Base-by-base conservation (phyloP, 2,329 filamentous ascomycete species). In the Scedosporium dehoogii region DNA sequence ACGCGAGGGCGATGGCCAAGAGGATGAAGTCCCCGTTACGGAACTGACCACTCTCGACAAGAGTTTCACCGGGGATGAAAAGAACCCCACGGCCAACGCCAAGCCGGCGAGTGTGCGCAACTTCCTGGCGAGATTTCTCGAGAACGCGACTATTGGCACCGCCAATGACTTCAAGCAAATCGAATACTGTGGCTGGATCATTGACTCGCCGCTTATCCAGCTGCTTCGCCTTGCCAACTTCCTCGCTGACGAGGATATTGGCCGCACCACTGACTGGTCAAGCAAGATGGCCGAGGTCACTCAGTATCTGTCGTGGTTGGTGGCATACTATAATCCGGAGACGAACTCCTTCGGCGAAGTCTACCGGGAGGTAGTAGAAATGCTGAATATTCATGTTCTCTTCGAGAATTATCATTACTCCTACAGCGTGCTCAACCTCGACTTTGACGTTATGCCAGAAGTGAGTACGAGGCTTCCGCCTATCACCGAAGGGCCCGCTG, bases 191-290 rank as follows among this genome's bases (percentile, higher is more conserved):
- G 72, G 73, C 42, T 76, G 74, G 65, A 70, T 67, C 41, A 68
- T 74, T 57, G 68, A 68, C 21, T 67, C 74, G 1, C 75, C 75
- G 1, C 66, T 64, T 38, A 68, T 77, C 38, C 63, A 71, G 53
- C 69, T 75, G 51, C 53, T 60, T 14, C 69, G 72, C 10, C 70
- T 72, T 55, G 70, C 68, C 59, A 77, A 76, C 65, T 85, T 81
- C 64, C 76, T 85, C 23, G 68, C 74, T 3, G 79, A 82, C 33
- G 76, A 80, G 64, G 79, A 84, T 65, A 67, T 70, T 5, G 74
- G 78, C 62, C 74, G 77, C 16, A 75, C 74, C 63, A 55, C 71
- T 1, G 65, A 72, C 53, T 83, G 79, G 73, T 67, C 73, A 1
- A 58, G 64, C 10, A 75, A 76, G 59, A 68, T 75, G 6, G 67